Percentiles rank a stretch among this genome's conserved stretches.
These are phyloP conservation scores for Acanthamoeba royreba DNA, from an alignment of 208 protist species.

Conservation along the genomic window DNA sequence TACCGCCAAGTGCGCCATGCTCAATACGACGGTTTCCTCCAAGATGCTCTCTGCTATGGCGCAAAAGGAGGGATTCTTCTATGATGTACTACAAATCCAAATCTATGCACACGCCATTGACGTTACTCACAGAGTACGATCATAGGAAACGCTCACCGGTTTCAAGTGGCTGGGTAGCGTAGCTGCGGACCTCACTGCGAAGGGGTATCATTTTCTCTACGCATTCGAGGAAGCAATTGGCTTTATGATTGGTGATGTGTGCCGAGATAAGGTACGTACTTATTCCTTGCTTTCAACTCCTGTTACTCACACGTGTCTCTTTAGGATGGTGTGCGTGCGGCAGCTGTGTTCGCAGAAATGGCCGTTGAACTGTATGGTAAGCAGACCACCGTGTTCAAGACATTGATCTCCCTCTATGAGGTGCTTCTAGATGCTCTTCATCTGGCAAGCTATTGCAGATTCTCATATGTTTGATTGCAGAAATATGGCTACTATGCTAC, in stretches of 20 bases:
- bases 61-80: slow-evolving; percentile 85
- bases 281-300: background rate
- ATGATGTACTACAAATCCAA: background rate
- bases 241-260: slow-evolving; percentile 88
- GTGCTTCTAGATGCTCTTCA: background rate
- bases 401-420: slow-evolving; percentile 8
- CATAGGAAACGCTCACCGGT: slow-evolving; percentile 96
- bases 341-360: slow-evolving; percentile 89
- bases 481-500: slow-evolving; percentile 53
- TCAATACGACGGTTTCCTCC: slow-evolving; percentile 83
- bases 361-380: slow-evolving; percentile 77
- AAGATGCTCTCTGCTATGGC: slow-evolving; percentile 91
- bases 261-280: slow-evolving; percentile 88
- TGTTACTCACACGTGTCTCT: background rate
- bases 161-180: slow-evolving; percentile 98
- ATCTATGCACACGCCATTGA: no score
- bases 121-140: no score
- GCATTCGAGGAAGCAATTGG: slow-evolving; percentile 97
- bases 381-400: slow-evolving; percentile 23
- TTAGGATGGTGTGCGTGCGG: slow-evolving; percentile 92
- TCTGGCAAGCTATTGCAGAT: background rate
- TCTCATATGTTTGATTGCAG: background rate
- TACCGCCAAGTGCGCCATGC: slow-evolving; percentile 60
- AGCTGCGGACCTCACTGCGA: slow-evolving; percentile 71
- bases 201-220: slow-evolving; percentile 82